phyloP scores from a whole-genome alignment of 306 rosid genomes.

The Clitoria ternatea region DNA sequence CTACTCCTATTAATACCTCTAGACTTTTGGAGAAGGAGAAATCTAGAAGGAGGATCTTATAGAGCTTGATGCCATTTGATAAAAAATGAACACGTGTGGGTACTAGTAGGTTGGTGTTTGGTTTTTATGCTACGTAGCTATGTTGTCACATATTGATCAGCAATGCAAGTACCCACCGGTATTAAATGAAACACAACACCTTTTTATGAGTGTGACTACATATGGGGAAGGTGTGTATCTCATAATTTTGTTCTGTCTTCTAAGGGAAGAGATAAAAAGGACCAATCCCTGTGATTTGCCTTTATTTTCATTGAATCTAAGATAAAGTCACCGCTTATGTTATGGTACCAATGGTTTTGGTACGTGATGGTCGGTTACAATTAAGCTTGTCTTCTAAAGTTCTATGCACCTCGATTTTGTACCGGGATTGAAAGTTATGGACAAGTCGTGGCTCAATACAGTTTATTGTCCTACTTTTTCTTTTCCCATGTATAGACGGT shows the following conservation, averaged over 20 bases:
- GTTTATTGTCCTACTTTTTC: no score
- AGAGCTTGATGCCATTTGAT: slow-evolving; percentile 20
- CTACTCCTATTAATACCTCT: slow-evolving; percentile 14
- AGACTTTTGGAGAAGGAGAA: background rate
- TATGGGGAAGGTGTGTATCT: slow-evolving; percentile 24
- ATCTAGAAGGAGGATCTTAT: slow-evolving; percentile 27
- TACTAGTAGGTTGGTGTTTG: slow-evolving; percentile 19
- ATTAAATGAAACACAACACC: background rate
- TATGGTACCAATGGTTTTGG: background rate
- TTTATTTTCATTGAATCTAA: slow-evolving; percentile 23
- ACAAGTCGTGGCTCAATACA: no score
- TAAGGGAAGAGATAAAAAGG: background rate
- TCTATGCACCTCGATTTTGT: slow-evolving; percentile 8
- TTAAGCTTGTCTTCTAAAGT: slow-evolving; percentile 18
- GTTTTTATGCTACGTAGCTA: slow-evolving; percentile 28
- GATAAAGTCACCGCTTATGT: slow-evolving; percentile 36
- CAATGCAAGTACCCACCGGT: background rate
- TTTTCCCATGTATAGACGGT: background rate
- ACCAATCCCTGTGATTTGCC: background rate
- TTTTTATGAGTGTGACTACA: background rate
- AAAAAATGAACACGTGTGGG: slow-evolving; percentile 29
- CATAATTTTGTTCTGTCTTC: background rate
- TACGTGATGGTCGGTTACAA: slow-evolving; percentile 27
- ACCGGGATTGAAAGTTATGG: no score
- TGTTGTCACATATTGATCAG: slow-evolving; percentile 44